Conservation (phyloP, 169 alveolate genomes). For the Plasmodium yoelii region DNA sequence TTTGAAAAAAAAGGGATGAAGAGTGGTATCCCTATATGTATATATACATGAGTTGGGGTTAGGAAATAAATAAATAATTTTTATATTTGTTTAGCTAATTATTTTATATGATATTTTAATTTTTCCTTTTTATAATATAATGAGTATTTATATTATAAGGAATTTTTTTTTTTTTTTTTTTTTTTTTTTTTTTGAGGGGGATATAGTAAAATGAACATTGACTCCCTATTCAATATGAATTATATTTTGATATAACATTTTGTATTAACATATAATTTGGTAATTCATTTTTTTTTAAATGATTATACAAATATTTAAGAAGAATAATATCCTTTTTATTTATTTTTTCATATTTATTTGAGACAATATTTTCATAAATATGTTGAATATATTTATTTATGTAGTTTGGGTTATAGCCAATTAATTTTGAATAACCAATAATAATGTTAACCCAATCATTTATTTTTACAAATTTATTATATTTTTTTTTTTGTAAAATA, state of each 20-base stretch:
- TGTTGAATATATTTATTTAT: too few relatives aligned
- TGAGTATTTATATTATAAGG: too few relatives aligned
- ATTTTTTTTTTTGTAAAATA: neutral
- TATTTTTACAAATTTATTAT: neutral
- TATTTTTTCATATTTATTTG: neutral
- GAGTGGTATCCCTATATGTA: too few relatives aligned
- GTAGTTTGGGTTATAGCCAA: too few relatives aligned
- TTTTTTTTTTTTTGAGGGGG: too few relatives aligned
- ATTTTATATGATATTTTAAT: too few relatives aligned
- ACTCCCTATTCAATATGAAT: neutral
- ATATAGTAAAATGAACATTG: neutral
- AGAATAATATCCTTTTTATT: neutral
- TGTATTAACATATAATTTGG: neutral
- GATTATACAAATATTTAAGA: neutral
- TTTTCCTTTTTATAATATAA: too few relatives aligned
- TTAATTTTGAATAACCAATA: too few relatives aligned
- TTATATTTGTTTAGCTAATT: neutral
- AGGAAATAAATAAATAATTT: neutral
- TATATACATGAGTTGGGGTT: too few relatives aligned
- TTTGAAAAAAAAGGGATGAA: too few relatives aligned
- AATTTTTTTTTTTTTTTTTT: too few relatives aligned
- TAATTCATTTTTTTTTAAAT: constrained; percentile 14
- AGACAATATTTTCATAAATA: too few relatives aligned
- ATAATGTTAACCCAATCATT: constrained; percentile 36
- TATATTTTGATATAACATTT: neutral